These are phyloP conservation scores for Boletellus ananiceps DNA, from an alignment of 768 basidiomycete genomes.

Conservation along the genomic window DNA sequence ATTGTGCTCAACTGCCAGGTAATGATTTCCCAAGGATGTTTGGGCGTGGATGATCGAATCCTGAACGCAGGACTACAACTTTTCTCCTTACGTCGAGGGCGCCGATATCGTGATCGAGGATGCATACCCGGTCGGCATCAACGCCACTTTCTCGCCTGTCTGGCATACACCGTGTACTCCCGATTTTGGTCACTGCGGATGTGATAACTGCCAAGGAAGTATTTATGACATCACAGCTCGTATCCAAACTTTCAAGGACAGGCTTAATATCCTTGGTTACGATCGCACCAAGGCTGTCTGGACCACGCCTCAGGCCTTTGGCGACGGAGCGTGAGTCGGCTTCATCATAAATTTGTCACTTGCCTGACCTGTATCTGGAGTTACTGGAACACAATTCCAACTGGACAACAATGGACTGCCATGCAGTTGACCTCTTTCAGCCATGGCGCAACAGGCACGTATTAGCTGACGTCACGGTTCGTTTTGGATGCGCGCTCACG, in stretches of 20 bases:
- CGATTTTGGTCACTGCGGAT: conserved; percentile 73
- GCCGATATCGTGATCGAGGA: conserved; percentile 64
- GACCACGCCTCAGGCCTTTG: conserved; percentile 77
- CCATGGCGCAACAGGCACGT: conserved; percentile 25
- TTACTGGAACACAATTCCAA: conserved; percentile 29
- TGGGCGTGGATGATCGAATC: neutral
- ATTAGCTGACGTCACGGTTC: neutral
- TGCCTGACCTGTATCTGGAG: conserved; percentile 10
- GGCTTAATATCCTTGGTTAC: conserved; percentile 59
- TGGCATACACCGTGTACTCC: conserved; percentile 60
- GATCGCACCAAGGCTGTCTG: conserved; percentile 65
- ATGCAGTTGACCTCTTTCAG: conserved; percentile 24
- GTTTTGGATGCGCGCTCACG: neutral
- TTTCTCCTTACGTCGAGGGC: conserved; percentile 52
- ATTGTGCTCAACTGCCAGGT: conserved; percentile 49
- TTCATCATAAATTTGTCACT: no score
- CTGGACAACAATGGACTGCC: conserved; percentile 24
- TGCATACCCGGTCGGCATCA: conserved; percentile 42
- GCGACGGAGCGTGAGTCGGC: conserved; percentile 37
- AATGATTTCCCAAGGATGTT: neutral
- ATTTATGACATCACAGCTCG: conserved; percentile 62
- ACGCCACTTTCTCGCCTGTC: conserved; percentile 54
- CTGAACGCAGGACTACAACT: conserved; percentile 54
- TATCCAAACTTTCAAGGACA: conserved; percentile 59
- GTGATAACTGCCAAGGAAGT: conserved; percentile 57